These are phyloP conservation scores for Arctium minus DNA, from an alignment of 129 eudicot species.

Conservation along the genomic window DNA sequence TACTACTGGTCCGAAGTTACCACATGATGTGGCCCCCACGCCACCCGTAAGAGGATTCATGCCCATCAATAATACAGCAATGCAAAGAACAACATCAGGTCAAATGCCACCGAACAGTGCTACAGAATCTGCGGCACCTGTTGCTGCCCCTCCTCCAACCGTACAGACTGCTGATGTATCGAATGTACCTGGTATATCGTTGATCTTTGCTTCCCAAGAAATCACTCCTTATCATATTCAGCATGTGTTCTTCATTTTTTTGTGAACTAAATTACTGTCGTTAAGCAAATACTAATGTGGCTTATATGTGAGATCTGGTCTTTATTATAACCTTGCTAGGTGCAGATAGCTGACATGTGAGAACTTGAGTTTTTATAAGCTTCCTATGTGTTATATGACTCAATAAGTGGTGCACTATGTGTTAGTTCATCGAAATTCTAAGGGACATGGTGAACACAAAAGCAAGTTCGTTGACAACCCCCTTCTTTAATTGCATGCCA, in stretches of 20 bases:
- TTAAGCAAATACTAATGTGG: too few relatives aligned
- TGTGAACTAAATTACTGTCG: not conserved
- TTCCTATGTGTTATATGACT: too few relatives aligned
- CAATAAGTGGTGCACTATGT: too few relatives aligned
- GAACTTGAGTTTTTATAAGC: too few relatives aligned
- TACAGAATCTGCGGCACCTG: slow-evolving; percentile 42
- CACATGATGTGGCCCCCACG: slow-evolving; percentile 49
- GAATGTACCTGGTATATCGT: slow-evolving; percentile 63
- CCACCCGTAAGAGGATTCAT: slow-evolving; percentile 52
- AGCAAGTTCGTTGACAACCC: too few relatives aligned
- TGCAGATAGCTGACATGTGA: too few relatives aligned
- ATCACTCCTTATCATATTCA: not conserved
- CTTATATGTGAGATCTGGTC: too few relatives aligned
- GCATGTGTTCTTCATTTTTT: not conserved
- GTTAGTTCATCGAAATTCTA: too few relatives aligned
- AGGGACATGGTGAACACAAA: too few relatives aligned
- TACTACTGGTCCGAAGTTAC: slow-evolving; percentile 42
- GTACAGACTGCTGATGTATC: slow-evolving; percentile 81
- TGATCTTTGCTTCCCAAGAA: not conserved
- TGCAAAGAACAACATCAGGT: slow-evolving; percentile 51
- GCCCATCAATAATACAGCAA: slow-evolving; percentile 51
- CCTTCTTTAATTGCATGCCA: too few relatives aligned
- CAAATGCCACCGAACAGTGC: slow-evolving; percentile 54
- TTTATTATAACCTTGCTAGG: too few relatives aligned
- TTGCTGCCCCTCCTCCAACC: slow-evolving; percentile 80